phyloP scores from a whole-genome alignment of 164 flowering plant genomes.

The Tetracentron sinense region DNA sequence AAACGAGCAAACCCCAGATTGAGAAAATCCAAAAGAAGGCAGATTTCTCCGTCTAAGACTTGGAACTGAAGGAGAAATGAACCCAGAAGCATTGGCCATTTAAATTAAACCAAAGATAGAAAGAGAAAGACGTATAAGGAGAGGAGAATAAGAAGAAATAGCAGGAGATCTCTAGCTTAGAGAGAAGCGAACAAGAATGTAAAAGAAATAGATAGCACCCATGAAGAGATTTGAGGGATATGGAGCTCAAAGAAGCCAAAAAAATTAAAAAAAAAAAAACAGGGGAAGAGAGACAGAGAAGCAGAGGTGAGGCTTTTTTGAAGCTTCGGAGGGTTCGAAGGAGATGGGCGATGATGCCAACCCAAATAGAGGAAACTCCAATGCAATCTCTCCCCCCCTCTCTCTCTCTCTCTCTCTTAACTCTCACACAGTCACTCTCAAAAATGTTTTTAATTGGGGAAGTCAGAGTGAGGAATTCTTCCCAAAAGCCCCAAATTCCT shows the following conservation, averaged over 20 bases:
- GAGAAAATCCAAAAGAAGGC: conserved; percentile 25
- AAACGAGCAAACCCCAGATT: conserved; percentile 37
- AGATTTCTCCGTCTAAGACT: conserved; percentile 29
- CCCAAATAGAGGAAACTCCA: conserved; percentile 5
- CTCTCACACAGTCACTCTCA: no score
- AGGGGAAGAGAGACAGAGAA: neutral
- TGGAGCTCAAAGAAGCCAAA: neutral
- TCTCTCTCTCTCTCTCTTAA: neutral
- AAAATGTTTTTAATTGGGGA: neutral
- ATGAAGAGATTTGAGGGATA: conserved; percentile 8
- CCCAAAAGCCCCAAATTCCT: neutral
- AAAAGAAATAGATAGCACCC: conserved; percentile 9
- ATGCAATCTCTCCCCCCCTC: neutral
- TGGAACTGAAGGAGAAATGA: conserved; percentile 38
- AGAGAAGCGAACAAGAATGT: conserved; percentile 6
- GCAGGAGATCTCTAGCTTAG: conserved; percentile 5
- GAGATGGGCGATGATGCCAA: conserved; percentile 12
- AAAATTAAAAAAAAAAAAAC: neutral
- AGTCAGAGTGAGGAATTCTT: neutral
- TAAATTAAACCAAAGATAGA: neutral
- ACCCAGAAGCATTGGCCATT: conserved; percentile 60
- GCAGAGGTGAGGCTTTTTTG: neutral
- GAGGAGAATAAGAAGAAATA: neutral
- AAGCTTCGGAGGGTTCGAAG: conserved; percentile 14
- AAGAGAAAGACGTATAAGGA: neutral